Evolutionary conservation across 805 yeast species (phyloP).

Genomic region (Cyberlindnera mycetangii): DNA sequence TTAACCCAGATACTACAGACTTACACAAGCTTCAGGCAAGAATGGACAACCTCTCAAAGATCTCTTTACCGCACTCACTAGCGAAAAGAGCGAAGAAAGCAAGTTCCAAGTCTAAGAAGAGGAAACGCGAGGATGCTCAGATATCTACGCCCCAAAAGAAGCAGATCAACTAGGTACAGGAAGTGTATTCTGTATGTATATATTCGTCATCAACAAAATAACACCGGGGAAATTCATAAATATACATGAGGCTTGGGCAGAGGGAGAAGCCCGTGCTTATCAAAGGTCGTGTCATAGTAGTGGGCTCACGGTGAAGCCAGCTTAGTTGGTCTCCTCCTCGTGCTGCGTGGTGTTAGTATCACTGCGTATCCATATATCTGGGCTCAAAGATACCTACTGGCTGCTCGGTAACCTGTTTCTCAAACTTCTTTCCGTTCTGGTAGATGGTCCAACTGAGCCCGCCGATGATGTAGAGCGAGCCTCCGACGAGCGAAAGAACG

Average conservation of each 20-base stretch:
- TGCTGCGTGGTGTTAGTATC: constrained; percentile 1
- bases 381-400: constrained; percentile 5
- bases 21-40: constrained; percentile 24
- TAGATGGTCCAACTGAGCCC: constrained; percentile 52
- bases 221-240: background rate
- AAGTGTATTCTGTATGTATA: background rate
- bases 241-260: background rate
- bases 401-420: constrained; percentile 31
- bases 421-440: constrained; percentile 50
- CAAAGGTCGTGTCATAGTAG: background rate
- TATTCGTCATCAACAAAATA: background rate
- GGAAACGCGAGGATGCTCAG: constrained; percentile 2
- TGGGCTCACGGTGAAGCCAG: too few species aligned
- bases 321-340: constrained; percentile 5
- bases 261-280: background rate
- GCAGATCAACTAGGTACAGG: background rate
- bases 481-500: constrained; percentile 64
- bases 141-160: background rate
- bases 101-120: constrained; percentile 21
- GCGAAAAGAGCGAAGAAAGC: constrained; percentile 25
- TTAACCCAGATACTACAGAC: constrained; percentile 32
- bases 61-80: constrained; percentile 37
- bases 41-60: constrained; percentile 19
- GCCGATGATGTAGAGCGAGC: constrained; percentile 46
- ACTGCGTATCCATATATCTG: background rate